Base-by-base conservation (phyloP, 2,329 filamentous ascomycete species). In the Lachnellula occidentalis region DNA sequence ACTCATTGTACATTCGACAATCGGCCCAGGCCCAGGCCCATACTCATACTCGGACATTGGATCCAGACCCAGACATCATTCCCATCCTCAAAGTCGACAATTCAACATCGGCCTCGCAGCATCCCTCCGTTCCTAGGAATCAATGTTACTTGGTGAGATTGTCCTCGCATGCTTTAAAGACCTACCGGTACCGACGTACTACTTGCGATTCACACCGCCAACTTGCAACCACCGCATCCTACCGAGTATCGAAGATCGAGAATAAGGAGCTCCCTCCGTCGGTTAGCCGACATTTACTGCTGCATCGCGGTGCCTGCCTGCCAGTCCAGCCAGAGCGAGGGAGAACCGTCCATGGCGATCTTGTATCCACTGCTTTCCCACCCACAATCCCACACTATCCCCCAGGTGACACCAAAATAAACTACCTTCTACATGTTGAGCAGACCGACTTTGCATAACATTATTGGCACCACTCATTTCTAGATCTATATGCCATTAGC, bases 181-280 rank as follows among this genome's bases (percentile, higher is more conserved):
- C 15, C 9, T 31, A 31, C 27, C 27, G 9, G 9, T 11, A 31
- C 27, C 9, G 27, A 31, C 27, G 9, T 11, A 12, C 9, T 12
- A 9, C 2, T 12, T 31, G 8, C 27, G 4, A 12, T 31, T 31
- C 9, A 11, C 9, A 31, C 9, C 27, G 4, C 9, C 27, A 31
- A 17, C 36, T 2, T 39, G 2, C 14, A n/a, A 8, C 8, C 15
- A 39, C 15, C 15, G 1, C n/a, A 17, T 39, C 12, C 36, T 6
- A 39, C 36, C n/a, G 15, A 9, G 43, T 46, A 45, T 50, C 14
- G 51, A 27, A 17, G 34, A 8, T 15, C 31, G 36, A 48, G 21
- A 41, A 34, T 51, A n/a, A 60, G 58, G 53, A 55, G 49, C 43
- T 49, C 42, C 56, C 59, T 61, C 58, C 56, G 59, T 31, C 21